These are phyloP conservation scores for Davidsoniella virescens DNA, from an alignment of 2,329 filamentous ascomycete species.

Conservation along the genomic window DNA sequence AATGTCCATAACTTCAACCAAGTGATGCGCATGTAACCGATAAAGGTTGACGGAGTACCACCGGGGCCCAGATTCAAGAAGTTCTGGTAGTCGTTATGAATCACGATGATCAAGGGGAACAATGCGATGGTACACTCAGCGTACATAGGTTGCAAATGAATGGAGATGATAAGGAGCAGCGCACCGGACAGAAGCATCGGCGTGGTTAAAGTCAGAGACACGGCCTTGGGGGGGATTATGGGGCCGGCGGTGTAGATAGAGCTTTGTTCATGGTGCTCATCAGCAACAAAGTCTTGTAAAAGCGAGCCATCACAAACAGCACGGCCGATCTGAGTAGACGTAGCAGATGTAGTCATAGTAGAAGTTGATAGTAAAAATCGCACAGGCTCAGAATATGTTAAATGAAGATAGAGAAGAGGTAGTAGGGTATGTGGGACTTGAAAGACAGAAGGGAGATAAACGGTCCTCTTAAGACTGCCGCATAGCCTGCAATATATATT, in stretches of 20 bases:
- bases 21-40: conserved; percentile 58
- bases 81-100: conserved; percentile 55
- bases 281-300: background rate
- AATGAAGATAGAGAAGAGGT: too few species aligned
- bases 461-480: too few species aligned
- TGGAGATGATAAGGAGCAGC: background rate
- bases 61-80: conserved; percentile 67
- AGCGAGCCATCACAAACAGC: background rate
- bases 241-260: background rate
- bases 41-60: conserved; percentile 58
- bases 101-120: conserved; percentile 13
- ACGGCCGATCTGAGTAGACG: background rate
- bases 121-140: background rate
- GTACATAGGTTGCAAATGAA: background rate
- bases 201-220: background rate
- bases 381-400: too few species aligned
- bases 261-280: too few species aligned
- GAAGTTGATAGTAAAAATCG: too few species aligned
- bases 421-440: too few species aligned
- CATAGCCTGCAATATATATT: too few species aligned
- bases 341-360: background rate
- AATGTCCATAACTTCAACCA: conserved; percentile 56
- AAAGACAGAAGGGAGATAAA: too few species aligned
- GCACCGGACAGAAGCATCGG: background rate
- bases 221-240: background rate